Evolutionary conservation across 177 flowering plant genomes (phyloP), one percentile per base, ranked within the genome.

Genomic region (Tripterygium wilfordii): DNA sequence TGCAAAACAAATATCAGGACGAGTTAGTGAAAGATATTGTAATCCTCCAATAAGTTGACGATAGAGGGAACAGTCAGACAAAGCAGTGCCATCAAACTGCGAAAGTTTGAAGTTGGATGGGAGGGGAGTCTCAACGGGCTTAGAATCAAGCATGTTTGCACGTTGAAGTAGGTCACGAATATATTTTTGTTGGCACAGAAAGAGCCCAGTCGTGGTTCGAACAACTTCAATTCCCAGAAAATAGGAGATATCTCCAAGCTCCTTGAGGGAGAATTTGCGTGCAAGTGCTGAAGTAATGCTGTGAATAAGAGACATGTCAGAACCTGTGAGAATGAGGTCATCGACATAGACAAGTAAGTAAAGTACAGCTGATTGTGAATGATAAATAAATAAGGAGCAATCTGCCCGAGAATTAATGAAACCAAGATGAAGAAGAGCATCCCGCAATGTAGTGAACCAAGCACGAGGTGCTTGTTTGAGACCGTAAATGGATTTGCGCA

Each of bases 391-490:
- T 8, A 51, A 17, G 20, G 47, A 52, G 5, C 38, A 12, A 15
- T 41, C 47, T 7, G 56, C 38, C 5, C 6, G 13, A 2, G 41
- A 53, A 8, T 12, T 35, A 3, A 4, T 0, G 22, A 41, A 51
- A 16, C 46, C 48, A 23, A 20, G 14, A 0, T 21, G 2, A 3
- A 20, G 32, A 4, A 33, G 15, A 10, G 30, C 1, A 0, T 1
- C 3, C 7, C 15, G 20, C 2, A 31, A 17, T 2, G 6, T 31
- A 0, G 10, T 19, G 33, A 26, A 52, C 56, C 56, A 52, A 12
- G 48, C 48, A 1, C 46, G 21, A 4, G 56, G 56, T 3, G 56
- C 40, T 9, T 42, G 45, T 22, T 52, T 52, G 9, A 41, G 28
- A 7, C 56, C 56, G 28, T 52, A 52, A 5, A 40, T 4, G 9